Base-by-base conservation (phyloP, 192 early-diverging fungal species). In the Mortierella antarctica region DNA sequence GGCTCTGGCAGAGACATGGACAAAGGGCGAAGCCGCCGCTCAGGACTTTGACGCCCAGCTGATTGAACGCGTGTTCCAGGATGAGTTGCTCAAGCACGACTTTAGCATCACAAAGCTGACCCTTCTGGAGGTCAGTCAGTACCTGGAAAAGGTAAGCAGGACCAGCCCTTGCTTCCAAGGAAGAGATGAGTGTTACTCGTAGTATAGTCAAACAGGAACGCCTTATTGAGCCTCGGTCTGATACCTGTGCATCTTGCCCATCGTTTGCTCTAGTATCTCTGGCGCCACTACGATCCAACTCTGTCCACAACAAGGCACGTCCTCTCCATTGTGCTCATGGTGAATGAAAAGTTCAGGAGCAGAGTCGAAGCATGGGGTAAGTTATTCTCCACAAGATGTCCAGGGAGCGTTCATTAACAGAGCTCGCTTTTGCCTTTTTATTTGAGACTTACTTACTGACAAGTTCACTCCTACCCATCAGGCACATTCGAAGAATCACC, bases 261-360 rank as follows among this genome's bases (percentile, higher is more conserved):
- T 49, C 14, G 14, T 52, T 12, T 11, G 45, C 51, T 64, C 13
- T 69, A 92, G 91, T 96, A 92, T 69, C 84, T 98, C 15, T 97
- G 95, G 96, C 93, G 91, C 0, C 67, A 88, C 74, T 96, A 88
- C 65, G 65, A 81, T 23, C 50, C 65, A 23, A 51, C 59, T 55
- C 67, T 84, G 23, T 70, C 83, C 2, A 65, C 90, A 15, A 73
- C 88, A 9, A 77, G 78, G 46, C 90, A 94, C 61, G 74, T 93
- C 6, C 55, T 97, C 11, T 95, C 96, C 2, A 93, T 97, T 17
- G 88, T 93, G 7, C 62, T 96, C 54, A 89, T 99, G 84, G 71
- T 96, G 9, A 98, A 98, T 83, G 97, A 97, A 75, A 98, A 99
- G 83, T 89, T 88, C 74, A 88, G 92, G 59, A 90, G 95, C 66